Base-by-base conservation (phyloP, 2,329 filamentous ascomycete genomes). In the Coniochaeta sp. region DNA sequence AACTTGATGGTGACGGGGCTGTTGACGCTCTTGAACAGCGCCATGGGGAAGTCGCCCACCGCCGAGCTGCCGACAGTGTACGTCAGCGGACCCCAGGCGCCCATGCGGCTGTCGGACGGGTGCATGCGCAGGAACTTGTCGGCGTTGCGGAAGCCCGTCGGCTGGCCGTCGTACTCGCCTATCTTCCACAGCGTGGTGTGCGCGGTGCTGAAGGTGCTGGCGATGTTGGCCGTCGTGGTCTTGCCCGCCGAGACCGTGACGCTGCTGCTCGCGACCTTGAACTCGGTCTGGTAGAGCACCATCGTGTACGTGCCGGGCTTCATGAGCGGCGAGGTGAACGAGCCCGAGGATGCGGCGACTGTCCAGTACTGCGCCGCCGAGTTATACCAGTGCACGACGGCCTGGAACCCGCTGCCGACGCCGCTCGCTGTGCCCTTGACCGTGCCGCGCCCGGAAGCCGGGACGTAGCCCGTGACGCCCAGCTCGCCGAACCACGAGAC, bases 261-360 rank as follows among this genome's bases (percentile, higher is more conserved):
- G 3, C 73, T 77, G 4, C 73, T 71, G 0, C 75, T 77, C 4
- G 80, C 81, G 1, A 85, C 81, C 61, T 79, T 77, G 69, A 79
- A 81, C 64, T 87, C 84, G 34, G 75, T 79, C 62, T 85, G 81
- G 70, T 86, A 87, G 40, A 89, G 78, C 4, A 86, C 80, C 79
- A 87, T 86, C n/a, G 83, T 87, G 72, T 89, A 89, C 0, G 82
- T 86, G 32, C 86, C 86, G 0, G 85, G 82, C 66, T 85, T 86
- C 86, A 89, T 89, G 60, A 79, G 74, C 0, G 86, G 86, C 0
- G 85, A 87, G 2, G 79, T 86, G 71, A 86, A 89, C 14, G 74
- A 75, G 10, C 85, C 85, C 52, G 71, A 74, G 24, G 78, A 78
- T 9, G 75, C 75, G 22, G 83, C 80, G 61, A 83, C 83, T 6